Conservation (phyloP, 768 basidiomycete species). For the Suillus americanus region DNA sequence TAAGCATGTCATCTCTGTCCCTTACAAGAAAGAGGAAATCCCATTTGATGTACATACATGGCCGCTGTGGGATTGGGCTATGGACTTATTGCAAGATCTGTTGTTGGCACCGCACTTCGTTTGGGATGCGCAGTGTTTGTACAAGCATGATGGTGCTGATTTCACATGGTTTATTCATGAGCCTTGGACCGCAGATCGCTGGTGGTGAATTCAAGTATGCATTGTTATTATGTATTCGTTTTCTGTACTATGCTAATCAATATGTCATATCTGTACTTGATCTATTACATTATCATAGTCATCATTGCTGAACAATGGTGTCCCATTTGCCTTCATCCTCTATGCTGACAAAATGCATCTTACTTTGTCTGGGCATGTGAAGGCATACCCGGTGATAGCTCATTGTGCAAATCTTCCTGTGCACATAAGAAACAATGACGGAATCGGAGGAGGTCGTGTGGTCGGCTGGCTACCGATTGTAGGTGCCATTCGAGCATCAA, state of each 20-base stretch:
- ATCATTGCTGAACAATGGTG: slow-evolving; percentile 29
- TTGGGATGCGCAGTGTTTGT: slow-evolving; percentile 34
- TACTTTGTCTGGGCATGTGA: slow-evolving; percentile 14
- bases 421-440: slow-evolving; percentile 11
- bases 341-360: slow-evolving; percentile 31
- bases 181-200: slow-evolving; percentile 37
- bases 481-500: slow-evolving; percentile 2
- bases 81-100: slow-evolving; percentile 8
- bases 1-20: slow-evolving; percentile 11
- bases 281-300: neutral
- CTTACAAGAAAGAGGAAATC: neutral
- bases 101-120: slow-evolving; percentile 16
- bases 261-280: neutral
- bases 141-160: slow-evolving; percentile 23
- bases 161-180: slow-evolving; percentile 33
- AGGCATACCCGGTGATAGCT: slow-evolving; percentile 20
- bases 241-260: neutral
- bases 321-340: slow-evolving; percentile 30
- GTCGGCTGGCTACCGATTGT: slow-evolving; percentile 18
- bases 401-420: slow-evolving; percentile 14
- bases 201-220: slow-evolving; percentile 39
- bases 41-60: slow-evolving; percentile 2
- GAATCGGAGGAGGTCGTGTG: slow-evolving; percentile 15
- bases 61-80: slow-evolving; percentile 10
- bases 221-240: neutral